Percentiles rank a stretch among this genome's conserved stretches.
Conservation (phyloP, 495 filamentous ascomycete species). For the Ramalina intermedia region DNA sequence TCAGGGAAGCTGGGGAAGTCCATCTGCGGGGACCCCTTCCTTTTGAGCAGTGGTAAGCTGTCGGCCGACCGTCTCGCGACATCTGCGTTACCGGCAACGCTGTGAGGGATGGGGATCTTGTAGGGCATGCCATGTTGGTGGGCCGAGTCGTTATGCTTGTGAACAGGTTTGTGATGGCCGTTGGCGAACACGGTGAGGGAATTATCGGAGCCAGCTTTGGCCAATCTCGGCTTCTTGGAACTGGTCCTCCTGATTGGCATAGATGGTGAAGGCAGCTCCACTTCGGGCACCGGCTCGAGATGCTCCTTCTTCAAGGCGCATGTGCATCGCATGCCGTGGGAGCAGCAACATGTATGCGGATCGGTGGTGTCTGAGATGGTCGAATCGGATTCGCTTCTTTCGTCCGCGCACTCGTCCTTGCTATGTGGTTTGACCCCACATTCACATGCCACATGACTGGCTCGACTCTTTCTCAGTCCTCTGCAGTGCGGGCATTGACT, state of each 20-base stretch:
- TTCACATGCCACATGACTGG: conserved; percentile 91
- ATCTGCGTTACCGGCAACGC: conserved; percentile 45
- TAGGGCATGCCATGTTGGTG: conserved; percentile 75
- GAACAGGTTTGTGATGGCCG: conserved; percentile 84
- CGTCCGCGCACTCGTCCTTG: conserved; percentile 48
- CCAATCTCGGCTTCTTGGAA: conserved; percentile 53
- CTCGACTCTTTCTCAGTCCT: conserved; percentile 89
- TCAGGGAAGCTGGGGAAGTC: conserved; percentile 33
- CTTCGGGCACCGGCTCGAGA: conserved; percentile 61
- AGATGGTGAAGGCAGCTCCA: conserved; percentile 35
- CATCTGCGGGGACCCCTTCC: conserved; percentile 24
- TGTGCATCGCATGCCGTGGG: conserved; percentile 79
- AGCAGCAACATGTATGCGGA: conserved; percentile 65
- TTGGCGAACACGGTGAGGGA: conserved; percentile 76
- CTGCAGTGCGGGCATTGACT: conserved; percentile 98
- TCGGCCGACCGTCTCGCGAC: conserved; percentile 55
- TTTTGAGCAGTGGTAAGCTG: conserved; percentile 40
- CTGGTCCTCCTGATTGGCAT: conserved; percentile 26
- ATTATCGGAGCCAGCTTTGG: conserved; percentile 71
- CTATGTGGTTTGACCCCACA: conserved; percentile 80
- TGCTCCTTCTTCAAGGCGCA: conserved; percentile 88
- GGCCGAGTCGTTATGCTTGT: conserved; percentile 75
- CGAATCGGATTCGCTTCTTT: conserved; percentile 35
- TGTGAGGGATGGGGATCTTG: conserved; percentile 58
- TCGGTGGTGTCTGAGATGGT: conserved; percentile 28